Conservation (phyloP, 2,329 filamentous ascomycete genomes). For the Ilyonectria robusta region DNA sequence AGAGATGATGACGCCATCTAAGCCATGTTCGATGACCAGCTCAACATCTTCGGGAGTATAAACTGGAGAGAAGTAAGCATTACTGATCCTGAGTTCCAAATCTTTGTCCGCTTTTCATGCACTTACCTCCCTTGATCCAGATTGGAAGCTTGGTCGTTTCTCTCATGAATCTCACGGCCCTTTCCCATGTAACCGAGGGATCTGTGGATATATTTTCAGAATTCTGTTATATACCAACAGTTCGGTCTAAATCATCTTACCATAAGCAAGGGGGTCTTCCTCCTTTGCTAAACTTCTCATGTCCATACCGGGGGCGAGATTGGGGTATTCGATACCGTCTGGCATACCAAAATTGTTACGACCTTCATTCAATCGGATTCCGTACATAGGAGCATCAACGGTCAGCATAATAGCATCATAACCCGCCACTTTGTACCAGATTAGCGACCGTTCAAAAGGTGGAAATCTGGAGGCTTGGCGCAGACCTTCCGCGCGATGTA, state of each 20-base stretch:
- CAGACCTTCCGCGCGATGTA: conserved; percentile 23
- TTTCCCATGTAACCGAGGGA: background rate
- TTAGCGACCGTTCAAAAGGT: background rate
- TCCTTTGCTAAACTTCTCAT: conserved; percentile 4
- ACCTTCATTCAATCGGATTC: conserved; percentile 4
- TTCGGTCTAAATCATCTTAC: background rate
- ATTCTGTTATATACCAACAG: background rate
- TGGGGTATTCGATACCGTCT: conserved; percentile 1
- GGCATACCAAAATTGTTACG: conserved; percentile 6
- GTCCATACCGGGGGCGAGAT: conserved; percentile 1
- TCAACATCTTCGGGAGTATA: conserved; percentile 46
- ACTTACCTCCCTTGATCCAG: conserved; percentile 8
- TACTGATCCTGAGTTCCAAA: background rate
- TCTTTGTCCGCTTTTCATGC: background rate
- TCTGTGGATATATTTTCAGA: background rate
- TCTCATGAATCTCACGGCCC: background rate
- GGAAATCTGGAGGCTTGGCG: background rate
- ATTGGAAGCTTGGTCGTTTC: background rate
- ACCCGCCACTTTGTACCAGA: conserved; percentile 4
- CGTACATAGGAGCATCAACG: conserved; percentile 42
- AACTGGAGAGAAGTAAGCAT: background rate
- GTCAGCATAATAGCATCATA: conserved; percentile 46
- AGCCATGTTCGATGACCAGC: conserved; percentile 46
- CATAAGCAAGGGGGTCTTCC: conserved; percentile 5
- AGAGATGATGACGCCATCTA: conserved; percentile 47